Evolutionary conservation across 2,329 filamentous ascomycete genomes (phyloP), one percentile per base, ranked within the genome.

Genomic region (Helotiales sp.): DNA sequence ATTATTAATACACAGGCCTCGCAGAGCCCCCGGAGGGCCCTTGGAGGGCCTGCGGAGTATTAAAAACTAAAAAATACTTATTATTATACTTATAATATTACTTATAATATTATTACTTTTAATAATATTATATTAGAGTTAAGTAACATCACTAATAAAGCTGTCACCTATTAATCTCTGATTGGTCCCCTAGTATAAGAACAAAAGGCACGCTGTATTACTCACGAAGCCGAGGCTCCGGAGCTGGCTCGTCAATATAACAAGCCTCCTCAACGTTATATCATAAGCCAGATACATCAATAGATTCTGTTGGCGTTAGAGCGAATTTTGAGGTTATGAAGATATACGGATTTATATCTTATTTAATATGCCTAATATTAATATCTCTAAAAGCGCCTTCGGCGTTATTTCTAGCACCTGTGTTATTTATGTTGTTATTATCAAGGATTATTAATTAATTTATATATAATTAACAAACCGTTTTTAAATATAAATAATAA

Each of bases 311-410:
- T 32, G 61, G 66, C 26, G 49, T 52, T 40, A 43, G 64, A 30
- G 58, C 67, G 65, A 69, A 61, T 67, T 67, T 61, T 70, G 52
- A 70, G 62, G 58, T 65, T 65, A 40, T 10, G 58, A 61, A 13
- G 57, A 61, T 61, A 64, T 66, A 24, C 20, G 26, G 60, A 68
- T 55, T 70, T 57, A 43, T 43, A 34, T 68, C 64, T 40, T 1
- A 61, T 68, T 63, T 49, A 70, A 65, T 66, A 63, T 37, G 30
- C 63, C 63, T 49, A 17, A 60, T 70, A 66, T 70, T 49, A 63
- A 66, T 45, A 7, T 70, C 47, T 62, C 63, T 34, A n/a, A 28
- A 61, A 66, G 54, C 54, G 52, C 45, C 55, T 63, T 50, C 58
- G n/a, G 55, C 52, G 26, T 64, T 1, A 62, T 28, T 28, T n/a